phyloP scores from a whole-genome alignment of 768 basidiomycete genomes.

The Lactarius trivialis region DNA sequence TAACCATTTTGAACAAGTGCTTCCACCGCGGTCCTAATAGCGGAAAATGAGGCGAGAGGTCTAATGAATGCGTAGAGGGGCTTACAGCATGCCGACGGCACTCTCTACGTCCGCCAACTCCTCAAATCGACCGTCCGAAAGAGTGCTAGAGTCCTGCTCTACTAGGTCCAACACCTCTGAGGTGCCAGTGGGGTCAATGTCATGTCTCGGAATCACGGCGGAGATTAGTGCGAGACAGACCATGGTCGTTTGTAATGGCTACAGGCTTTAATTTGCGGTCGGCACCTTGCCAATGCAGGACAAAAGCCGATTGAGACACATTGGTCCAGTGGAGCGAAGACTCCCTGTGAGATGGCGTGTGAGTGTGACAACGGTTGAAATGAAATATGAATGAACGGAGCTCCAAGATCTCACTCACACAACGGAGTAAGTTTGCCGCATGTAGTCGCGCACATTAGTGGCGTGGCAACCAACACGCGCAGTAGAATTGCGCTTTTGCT shows the following conservation, averaged over 20 bases:
- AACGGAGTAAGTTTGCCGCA: background rate
- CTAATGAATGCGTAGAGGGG: background rate
- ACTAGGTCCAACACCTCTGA: background rate
- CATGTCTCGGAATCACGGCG: background rate
- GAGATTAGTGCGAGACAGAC: background rate
- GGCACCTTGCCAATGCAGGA: conserved; percentile 9
- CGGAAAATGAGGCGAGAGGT: background rate
- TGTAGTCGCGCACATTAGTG: background rate
- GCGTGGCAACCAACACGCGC: background rate
- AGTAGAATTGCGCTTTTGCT: background rate
- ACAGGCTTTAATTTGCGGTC: background rate
- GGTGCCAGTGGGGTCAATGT: background rate
- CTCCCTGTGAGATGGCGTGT: background rate
- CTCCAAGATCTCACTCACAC: background rate
- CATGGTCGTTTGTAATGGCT: conserved; percentile 5
- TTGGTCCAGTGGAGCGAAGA: background rate
- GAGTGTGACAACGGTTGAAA: background rate
- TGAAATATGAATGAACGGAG: background rate
- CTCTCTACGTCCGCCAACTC: conserved; percentile 2
- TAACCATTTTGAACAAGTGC: background rate
- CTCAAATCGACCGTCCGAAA: background rate
- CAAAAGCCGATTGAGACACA: conserved; percentile 1
- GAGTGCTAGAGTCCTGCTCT: background rate
- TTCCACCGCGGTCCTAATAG: conserved; percentile 1
- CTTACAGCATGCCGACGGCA: conserved; percentile 5